Evolutionary conservation across 2,329 filamentous ascomycete genomes (phyloP), one percentile per base, ranked within the genome.

Genomic region (Fusarium tupiense): DNA sequence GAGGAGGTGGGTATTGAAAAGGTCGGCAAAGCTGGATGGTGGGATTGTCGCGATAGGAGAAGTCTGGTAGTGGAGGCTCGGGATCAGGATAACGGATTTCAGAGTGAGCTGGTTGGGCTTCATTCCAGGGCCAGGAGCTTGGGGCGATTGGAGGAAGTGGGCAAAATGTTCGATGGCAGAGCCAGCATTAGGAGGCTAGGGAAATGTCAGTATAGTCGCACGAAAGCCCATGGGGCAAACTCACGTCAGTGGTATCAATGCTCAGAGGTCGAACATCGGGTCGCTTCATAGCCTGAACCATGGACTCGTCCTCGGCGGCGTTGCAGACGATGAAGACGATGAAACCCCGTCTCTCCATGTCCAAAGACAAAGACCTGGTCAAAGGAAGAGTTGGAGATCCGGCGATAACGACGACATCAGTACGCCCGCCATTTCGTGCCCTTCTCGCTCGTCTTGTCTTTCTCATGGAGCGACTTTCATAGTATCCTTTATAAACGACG

Each of bases 241-340:
- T 83, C 83, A 93, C 92, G 82, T 97, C 92, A 13, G 92, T 93
- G 41, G 97, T 91, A 79, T 98, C 95, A 72, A 98, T 88, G 80
- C 91, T 91, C 66, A 99, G 84, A 13, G 96, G 91, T 72, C 93
- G 90, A 73, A 98, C 92, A 80, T 98, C 96, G 12, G 91, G 87
- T 71, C 94, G 88, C n/a, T 91, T 89, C 81, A 97, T 90, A 69
- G 90, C 89, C 69, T 94, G 90, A 20, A 98, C 91, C 72, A 93
- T 85, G 41, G 91, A 87, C 81, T 98, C 95, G 76, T 98, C 96
- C 77, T 98, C 94, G 67, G 91, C 85, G n/a, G 91, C 94, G 73
- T 91, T 92, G 78, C 95, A 96, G 2, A 97, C 93, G 69, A 99
- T 88, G 82, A 95, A 99, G 64, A 98, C 94, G 69, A 98, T 93